These are phyloP conservation scores for Annulohypoxylon bovei DNA, from an alignment of 495 filamentous ascomycete genomes.

Conservation along the genomic window DNA sequence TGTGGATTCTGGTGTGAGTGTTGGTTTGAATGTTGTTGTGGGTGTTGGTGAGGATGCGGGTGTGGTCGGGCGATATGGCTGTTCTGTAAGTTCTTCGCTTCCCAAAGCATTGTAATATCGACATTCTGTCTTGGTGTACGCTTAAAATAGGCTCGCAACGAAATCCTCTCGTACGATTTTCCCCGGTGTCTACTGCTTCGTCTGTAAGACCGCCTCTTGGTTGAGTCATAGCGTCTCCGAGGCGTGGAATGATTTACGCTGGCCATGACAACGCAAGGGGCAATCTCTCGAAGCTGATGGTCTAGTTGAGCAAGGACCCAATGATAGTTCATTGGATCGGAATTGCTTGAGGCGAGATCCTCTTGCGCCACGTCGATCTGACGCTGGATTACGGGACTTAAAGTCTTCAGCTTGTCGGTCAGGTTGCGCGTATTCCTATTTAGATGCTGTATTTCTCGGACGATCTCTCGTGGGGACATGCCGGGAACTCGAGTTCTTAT, in stretches of 20 bases:
- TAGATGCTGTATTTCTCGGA: constrained; percentile 43
- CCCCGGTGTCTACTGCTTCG: constrained; percentile 22
- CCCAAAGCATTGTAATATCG: constrained; percentile 40
- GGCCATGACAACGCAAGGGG: neutral
- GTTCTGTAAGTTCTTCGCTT: constrained; percentile 24
- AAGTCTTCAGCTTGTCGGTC: constrained; percentile 43
- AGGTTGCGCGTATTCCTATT: constrained; percentile 36
- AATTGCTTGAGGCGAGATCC: constrained; percentile 29
- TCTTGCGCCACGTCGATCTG: constrained; percentile 49
- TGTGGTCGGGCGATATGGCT: neutral
- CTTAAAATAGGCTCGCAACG: constrained; percentile 53
- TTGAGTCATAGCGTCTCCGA: neutral
- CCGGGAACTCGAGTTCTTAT: constrained; percentile 34
- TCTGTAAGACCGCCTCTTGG: constrained; percentile 11
- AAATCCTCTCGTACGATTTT: constrained; percentile 41
- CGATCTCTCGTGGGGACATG: constrained; percentile 41
- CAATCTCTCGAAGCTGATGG: constrained; percentile 38
- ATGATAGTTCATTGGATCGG: constrained; percentile 34
- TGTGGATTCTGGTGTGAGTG: neutral
- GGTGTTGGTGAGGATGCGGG: neutral
- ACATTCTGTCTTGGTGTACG: constrained; percentile 41
- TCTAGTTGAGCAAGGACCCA: constrained; percentile 51
- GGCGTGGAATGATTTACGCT: neutral
- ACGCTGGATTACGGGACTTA: constrained; percentile 42
- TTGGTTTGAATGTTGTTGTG: too few relatives aligned